Evolutionary conservation across 139 green algal species (phyloP).

Genomic region (Choricystis sp.): DNA sequence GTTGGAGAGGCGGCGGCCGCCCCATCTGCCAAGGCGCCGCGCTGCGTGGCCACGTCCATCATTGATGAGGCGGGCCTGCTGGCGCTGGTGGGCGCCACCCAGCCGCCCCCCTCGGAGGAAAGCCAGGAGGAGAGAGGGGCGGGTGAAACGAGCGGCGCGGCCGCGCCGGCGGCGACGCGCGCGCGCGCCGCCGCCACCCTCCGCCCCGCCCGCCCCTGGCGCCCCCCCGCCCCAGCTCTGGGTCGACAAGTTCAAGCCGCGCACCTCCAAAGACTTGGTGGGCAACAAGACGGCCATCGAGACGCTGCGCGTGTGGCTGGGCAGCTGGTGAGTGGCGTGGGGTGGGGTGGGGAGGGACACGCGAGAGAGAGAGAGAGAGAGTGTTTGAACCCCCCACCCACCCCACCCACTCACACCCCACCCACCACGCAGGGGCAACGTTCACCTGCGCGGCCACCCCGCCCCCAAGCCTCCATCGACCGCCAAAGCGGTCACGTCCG

Average conservation of each 20-base stretch:
- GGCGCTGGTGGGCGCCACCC: neutral
- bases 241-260: slow-evolving; percentile 85
- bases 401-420: neutral
- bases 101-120: neutral
- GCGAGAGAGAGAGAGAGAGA: too few species aligned
- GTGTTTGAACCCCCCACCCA: neutral
- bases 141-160: too few species aligned
- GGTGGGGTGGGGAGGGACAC: too few species aligned
- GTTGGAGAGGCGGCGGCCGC: slow-evolving; percentile 13
- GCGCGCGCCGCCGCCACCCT: neutral
- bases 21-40: too few species aligned
- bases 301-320: slow-evolving; percentile 49
- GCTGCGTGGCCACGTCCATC: too few species aligned
- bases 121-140: neutral
- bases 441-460: slow-evolving; percentile 40
- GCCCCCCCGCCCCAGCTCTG: slow-evolving; percentile 45
- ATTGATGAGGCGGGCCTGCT: neutral
- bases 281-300: slow-evolving; percentile 59
- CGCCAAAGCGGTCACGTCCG: slow-evolving; percentile 2
- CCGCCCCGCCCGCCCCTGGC: neutral
- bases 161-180: neutral
- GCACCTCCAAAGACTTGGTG: slow-evolving; percentile 57
- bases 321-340: too few species aligned
- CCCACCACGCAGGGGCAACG: slow-evolving; percentile 26
- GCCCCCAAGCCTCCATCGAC: slow-evolving; percentile 1